Percentiles rank a stretch among this genome's conserved stretches.
Conservation (phyloP, 768 basidiomycete genomes). For the Agrocybe pediades region DNA sequence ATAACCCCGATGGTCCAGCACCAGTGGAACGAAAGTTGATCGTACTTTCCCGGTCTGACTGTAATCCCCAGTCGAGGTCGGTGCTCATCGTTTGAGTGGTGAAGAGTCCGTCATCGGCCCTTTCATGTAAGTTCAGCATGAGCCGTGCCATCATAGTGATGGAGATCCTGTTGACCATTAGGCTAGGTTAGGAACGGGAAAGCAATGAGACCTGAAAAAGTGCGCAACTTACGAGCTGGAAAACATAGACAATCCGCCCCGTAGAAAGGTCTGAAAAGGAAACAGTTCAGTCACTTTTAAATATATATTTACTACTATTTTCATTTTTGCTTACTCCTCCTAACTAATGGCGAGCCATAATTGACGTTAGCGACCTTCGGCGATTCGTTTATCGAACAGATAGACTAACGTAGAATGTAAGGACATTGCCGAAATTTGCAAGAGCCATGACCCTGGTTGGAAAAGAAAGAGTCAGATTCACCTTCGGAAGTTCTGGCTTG, state of each 20-base stretch:
- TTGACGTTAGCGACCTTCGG: too few relatives aligned
- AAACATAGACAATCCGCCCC: slow-evolving; percentile 49
- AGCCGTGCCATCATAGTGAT: slow-evolving; percentile 56
- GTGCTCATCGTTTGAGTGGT: slow-evolving; percentile 24
- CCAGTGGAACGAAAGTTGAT: too few relatives aligned
- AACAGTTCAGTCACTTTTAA: not conserved
- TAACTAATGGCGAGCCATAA: not conserved
- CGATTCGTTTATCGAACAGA: too few relatives aligned
- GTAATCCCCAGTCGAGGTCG: slow-evolving; percentile 16
- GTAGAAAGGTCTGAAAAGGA: slow-evolving; percentile 39
- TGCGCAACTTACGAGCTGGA: slow-evolving; percentile 45
- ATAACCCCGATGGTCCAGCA: too few relatives aligned
- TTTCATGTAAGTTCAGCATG: slow-evolving; percentile 55
- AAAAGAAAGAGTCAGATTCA: not conserved
- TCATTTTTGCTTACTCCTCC: slow-evolving; percentile 8
- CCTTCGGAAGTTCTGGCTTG: not conserved
- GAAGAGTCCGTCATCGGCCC: slow-evolving; percentile 34
- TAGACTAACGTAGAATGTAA: slow-evolving; percentile 37
- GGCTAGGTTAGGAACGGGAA: too few relatives aligned
- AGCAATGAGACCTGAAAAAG: too few relatives aligned
- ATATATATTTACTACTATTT: too few relatives aligned
- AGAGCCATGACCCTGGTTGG: slow-evolving; percentile 52
- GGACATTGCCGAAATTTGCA: slow-evolving; percentile 48
- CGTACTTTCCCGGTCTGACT: not conserved
- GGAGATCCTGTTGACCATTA: slow-evolving; percentile 36